Conservation (phyloP, 345 rosid genomes). For the Hibiscus syriacus region DNA sequence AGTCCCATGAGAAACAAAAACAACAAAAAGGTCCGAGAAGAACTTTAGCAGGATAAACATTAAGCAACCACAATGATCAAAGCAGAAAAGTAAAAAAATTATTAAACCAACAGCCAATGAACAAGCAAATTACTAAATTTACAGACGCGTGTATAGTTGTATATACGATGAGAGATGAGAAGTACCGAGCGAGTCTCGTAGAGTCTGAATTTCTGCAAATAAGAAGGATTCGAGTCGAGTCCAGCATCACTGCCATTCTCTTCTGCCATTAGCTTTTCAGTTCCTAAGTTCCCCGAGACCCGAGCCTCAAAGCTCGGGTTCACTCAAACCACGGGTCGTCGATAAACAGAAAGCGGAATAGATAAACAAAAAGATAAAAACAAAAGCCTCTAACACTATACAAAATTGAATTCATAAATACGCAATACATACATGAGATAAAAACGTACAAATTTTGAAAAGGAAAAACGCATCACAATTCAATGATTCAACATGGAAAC, state of each 20-base stretch:
- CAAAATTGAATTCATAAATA: slow-evolving; percentile 5
- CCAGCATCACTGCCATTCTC: slow-evolving; percentile 21
- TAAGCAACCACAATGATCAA: background rate
- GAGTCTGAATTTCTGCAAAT: slow-evolving; percentile 75
- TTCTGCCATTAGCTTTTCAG: slow-evolving; percentile 31
- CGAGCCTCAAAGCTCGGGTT: slow-evolving; percentile 33
- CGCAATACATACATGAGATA: background rate
- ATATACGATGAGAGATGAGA: background rate
- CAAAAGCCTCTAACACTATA: background rate
- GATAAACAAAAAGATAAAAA: background rate
- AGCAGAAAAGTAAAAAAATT: background rate
- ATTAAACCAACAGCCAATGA: background rate
- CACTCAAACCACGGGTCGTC: slow-evolving; percentile 20
- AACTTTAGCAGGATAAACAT: background rate
- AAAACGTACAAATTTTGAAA: background rate
- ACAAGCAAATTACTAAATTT: background rate
- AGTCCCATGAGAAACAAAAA: background rate
- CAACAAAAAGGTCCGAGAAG: no score
- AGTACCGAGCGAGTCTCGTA: slow-evolving; percentile 85
- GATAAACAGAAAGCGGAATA: slow-evolving; percentile 7
- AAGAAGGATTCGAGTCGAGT: slow-evolving; percentile 25
- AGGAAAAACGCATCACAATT: background rate
- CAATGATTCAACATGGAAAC: background rate
- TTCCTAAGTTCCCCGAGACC: slow-evolving; percentile 32
- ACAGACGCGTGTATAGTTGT: background rate